These are phyloP conservation scores for Neobulgaria alba DNA, from an alignment of 2,329 filamentous ascomycete genomes.

Conservation along the genomic window DNA sequence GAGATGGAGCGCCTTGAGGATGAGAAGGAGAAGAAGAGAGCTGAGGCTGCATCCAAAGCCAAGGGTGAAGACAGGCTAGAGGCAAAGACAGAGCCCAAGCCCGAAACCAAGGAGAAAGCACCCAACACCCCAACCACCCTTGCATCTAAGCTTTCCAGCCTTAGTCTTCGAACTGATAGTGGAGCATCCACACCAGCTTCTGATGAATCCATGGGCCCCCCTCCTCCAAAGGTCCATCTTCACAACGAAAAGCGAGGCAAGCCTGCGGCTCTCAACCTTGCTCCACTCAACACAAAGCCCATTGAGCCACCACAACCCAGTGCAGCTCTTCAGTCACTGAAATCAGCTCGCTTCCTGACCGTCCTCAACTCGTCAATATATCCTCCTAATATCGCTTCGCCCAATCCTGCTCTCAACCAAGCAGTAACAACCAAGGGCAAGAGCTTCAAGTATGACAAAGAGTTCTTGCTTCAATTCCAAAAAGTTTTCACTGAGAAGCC, in stretches of 20 bases:
- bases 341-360: constrained; percentile 80
- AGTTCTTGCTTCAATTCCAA: constrained; percentile 94
- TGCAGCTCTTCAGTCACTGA: constrained; percentile 85
- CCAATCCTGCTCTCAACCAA: constrained; percentile 83
- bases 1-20: constrained; percentile 68
- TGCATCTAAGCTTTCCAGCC: constrained; percentile 40
- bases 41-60: constrained; percentile 36
- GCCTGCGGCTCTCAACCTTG: constrained; percentile 80
- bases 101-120: constrained; percentile 22
- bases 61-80: constrained; percentile 14
- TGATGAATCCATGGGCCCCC: constrained; percentile 37
- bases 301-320: constrained; percentile 90
- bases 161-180: constrained; percentile 38
- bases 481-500: constrained; percentile 95
- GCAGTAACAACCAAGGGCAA: constrained; percentile 71
- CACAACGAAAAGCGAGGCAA: constrained; percentile 58
- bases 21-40: constrained; percentile 52
- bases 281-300: constrained; percentile 70
- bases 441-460: constrained; percentile 89
- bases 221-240: constrained; percentile 44
- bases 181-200: constrained; percentile 35
- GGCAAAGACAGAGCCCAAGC: constrained; percentile 11
- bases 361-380: constrained; percentile 74
- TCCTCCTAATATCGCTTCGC: constrained; percentile 74
- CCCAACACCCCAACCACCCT: constrained; percentile 26